Conservation (phyloP, 2,329 filamentous ascomycete genomes). For the Immersiporthe knoxdaviesiana region DNA sequence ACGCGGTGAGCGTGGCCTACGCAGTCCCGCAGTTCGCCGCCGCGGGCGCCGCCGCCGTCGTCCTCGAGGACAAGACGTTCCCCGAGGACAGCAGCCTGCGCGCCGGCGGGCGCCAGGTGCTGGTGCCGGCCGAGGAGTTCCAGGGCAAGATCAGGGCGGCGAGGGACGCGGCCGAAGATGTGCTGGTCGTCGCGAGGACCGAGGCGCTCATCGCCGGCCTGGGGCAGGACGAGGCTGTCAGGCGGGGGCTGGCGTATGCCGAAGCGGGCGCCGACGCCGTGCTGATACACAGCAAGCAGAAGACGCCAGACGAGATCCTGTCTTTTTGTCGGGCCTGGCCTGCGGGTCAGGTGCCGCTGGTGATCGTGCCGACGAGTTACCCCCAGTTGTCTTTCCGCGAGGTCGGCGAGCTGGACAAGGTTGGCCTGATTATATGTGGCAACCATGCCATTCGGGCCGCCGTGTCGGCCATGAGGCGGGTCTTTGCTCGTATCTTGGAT, state of each 20-base stretch:
- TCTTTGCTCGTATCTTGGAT: background rate
- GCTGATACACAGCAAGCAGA: constrained; percentile 35
- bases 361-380: constrained; percentile 8
- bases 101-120: constrained; percentile 49
- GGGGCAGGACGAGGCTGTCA: constrained; percentile 48
- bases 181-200: constrained; percentile 50
- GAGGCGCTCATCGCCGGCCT: constrained; percentile 45
- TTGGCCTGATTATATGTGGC: constrained; percentile 7
- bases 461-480: background rate
- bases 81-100: constrained; percentile 48
- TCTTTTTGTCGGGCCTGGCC: constrained; percentile 10
- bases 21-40: constrained; percentile 49
- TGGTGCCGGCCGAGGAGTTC: constrained; percentile 47
- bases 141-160: constrained; percentile 51
- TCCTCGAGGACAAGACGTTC: constrained; percentile 54
- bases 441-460: constrained; percentile 8
- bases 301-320: constrained; percentile 6
- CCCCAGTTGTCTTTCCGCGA: background rate
- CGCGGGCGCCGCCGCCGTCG: constrained; percentile 44
- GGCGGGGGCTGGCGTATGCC: constrained; percentile 46
- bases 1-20: constrained; percentile 50
- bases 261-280: constrained; percentile 49
- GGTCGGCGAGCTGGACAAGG: constrained; percentile 7
- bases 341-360: background rate
- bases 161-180: constrained; percentile 50